Percentiles rank a stretch among this genome's conserved stretches.
Evolutionary conservation across 148 eudicot species (phyloP).

Genomic region (Rhododendron vialii): DNA sequence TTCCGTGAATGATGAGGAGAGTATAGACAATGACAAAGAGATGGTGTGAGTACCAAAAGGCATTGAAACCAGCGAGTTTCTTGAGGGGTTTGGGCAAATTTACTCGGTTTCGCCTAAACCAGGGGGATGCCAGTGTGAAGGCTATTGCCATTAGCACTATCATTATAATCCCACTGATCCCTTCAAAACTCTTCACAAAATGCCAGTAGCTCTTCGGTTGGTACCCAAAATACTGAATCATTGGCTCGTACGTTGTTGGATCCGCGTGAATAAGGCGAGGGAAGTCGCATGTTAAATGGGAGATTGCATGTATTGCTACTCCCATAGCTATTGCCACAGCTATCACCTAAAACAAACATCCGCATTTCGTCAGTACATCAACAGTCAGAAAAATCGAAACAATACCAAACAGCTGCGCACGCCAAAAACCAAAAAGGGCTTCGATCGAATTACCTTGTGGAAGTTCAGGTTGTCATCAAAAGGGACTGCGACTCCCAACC

Average conservation of each 20-base stretch:
- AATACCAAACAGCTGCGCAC: background rate
- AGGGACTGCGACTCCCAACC: conserved; percentile 43
- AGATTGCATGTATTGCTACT: conserved; percentile 38
- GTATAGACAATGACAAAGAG: conserved; percentile 45
- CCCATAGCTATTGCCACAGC: conserved; percentile 45
- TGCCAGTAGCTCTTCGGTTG: conserved; percentile 44
- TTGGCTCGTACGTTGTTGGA: conserved; percentile 20
- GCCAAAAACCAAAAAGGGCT: no score
- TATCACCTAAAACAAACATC: conserved; percentile 28
- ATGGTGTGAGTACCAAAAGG: conserved; percentile 64
- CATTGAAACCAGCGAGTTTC: conserved; percentile 56
- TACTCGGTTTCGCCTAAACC: conserved; percentile 41
- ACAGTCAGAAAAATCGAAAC: background rate
- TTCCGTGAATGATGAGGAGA: conserved; percentile 41
- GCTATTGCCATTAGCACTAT: conserved; percentile 51
- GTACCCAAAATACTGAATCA: conserved; percentile 32
- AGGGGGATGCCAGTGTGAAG: conserved; percentile 46
- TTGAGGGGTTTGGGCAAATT: conserved; percentile 35
- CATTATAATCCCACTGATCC: conserved; percentile 49
- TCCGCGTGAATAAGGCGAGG: conserved; percentile 38
- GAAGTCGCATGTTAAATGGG: conserved; percentile 43
- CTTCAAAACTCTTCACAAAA: conserved; percentile 44
- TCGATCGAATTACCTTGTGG: conserved; percentile 33
- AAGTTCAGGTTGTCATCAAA: conserved; percentile 61
- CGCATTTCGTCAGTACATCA: background rate